These are phyloP conservation scores for Tylopilus sp. DNA, from an alignment of 768 basidiomycete species.

Conservation along the genomic window DNA sequence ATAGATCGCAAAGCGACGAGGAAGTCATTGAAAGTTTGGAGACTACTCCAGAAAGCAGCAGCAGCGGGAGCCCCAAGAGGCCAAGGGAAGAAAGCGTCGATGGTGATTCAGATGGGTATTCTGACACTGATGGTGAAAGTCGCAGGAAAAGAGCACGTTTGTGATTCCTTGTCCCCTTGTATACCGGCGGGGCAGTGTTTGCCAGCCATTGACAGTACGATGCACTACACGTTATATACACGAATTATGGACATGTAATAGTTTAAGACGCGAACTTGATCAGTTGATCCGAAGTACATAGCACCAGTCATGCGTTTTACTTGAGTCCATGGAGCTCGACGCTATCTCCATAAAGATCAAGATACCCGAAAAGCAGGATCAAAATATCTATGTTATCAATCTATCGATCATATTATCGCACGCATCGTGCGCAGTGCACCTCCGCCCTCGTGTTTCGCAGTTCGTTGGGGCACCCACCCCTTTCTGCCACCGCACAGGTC, in stretches of 20 bases:
- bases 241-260: no score
- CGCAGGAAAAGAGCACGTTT: conserved; percentile 14
- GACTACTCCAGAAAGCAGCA: conserved; percentile 23
- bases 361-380: neutral
- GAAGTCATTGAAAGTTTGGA: conserved; percentile 23
- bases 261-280: neutral
- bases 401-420: neutral
- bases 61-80: conserved; percentile 14
- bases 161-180: neutral
- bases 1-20: conserved; percentile 24
- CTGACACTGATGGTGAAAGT: neutral
- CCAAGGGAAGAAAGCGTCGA: conserved; percentile 7
- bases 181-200: neutral
- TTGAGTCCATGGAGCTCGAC: neutral
- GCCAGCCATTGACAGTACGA: neutral
- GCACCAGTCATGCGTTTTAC: neutral
- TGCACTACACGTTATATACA: neutral
- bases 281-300: no score
- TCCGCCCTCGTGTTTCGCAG: conserved; percentile 62
- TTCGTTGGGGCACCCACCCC: conserved; percentile 78
- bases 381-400: neutral
- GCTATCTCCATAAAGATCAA: neutral
- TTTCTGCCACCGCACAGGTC: conserved; percentile 67
- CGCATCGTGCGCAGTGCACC: conserved; percentile 27
- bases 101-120: neutral